Conservation (phyloP, 2,329 filamentous ascomycete species). For the Arthrobotrys sphaeroides region DNA sequence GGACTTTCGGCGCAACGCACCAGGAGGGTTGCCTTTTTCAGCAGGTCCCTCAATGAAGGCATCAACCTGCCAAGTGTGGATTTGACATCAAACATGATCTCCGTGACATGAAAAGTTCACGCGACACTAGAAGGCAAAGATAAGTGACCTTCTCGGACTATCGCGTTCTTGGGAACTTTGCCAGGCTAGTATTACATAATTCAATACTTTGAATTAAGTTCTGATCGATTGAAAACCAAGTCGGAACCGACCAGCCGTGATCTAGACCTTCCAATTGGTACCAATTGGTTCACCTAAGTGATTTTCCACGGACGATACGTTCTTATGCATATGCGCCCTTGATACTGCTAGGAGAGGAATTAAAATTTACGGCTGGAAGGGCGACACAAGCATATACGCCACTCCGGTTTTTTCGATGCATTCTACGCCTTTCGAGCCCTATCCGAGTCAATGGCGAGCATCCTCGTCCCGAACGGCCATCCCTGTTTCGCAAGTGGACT, state of each 20-base stretch:
- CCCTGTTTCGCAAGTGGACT: constrained; percentile 3
- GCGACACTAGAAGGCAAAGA: not conserved
- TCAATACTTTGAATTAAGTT: not conserved
- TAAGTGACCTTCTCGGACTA: not conserved
- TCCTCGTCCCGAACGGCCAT: constrained; percentile 19
- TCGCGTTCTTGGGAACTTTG: not conserved
- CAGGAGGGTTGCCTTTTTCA: constrained; percentile 22
- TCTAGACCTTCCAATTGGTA: no score
- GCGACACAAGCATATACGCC: not conserved
- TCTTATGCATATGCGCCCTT: no score
- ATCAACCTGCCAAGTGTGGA: constrained; percentile 37
- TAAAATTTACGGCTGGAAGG: not conserved
- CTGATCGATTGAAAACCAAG: no score
- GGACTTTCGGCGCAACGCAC: constrained; percentile 12
- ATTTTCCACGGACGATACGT: no score
- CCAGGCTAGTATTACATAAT: not conserved
- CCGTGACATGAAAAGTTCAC: constrained; percentile 4
- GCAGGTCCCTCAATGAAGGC: constrained; percentile 21
- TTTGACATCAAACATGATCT: constrained; percentile 1
- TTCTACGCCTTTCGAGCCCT: constrained; percentile 7
- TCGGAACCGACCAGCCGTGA: no score
- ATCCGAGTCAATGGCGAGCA: constrained; percentile 17
- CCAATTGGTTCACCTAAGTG: no score
- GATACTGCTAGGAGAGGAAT: no score
- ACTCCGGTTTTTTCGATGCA: not conserved